Evolutionary conservation across 1,284 basidiomycete species (phyloP).

Genomic region (Coniferiporia sulphurascens): DNA sequence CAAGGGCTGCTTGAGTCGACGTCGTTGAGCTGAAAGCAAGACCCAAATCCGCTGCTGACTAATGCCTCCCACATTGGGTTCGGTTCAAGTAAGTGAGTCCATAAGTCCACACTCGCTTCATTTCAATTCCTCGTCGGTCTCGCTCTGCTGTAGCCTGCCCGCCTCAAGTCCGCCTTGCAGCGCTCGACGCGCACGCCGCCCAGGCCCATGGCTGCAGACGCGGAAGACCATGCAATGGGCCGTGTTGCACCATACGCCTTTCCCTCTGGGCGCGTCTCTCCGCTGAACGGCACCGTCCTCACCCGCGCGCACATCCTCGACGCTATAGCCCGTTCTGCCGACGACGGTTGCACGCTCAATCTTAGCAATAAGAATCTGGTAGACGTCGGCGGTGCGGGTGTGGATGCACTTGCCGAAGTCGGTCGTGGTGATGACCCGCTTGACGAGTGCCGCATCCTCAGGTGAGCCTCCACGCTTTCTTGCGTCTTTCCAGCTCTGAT

Average conservation of each 20-base stretch:
- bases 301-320: conserved; percentile 56
- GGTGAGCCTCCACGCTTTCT: conserved; percentile 42
- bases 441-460: conserved; percentile 57
- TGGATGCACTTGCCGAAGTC: conserved; percentile 64
- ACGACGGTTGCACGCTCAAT: conserved; percentile 78
- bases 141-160: background rate
- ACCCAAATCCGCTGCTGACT: background rate
- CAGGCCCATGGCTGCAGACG: conserved; percentile 4
- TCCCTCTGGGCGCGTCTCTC: conserved; percentile 21
- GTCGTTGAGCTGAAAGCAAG: conserved; percentile 2
- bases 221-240: conserved; percentile 13
- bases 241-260: conserved; percentile 26
- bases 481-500: conserved; percentile 2
- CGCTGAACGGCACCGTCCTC: conserved; percentile 45
- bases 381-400: conserved; percentile 69
- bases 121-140: background rate
- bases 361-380: conserved; percentile 74
- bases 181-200: conserved; percentile 16
- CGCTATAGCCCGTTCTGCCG: conserved; percentile 63
- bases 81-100: background rate
- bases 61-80: background rate
- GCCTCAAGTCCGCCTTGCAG: conserved; percentile 5
- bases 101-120: background rate
- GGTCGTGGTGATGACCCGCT: conserved; percentile 47
- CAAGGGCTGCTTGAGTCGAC: conserved; percentile 2